Conservation (phyloP, 768 basidiomycete genomes). For the Tulasnella sp. region DNA sequence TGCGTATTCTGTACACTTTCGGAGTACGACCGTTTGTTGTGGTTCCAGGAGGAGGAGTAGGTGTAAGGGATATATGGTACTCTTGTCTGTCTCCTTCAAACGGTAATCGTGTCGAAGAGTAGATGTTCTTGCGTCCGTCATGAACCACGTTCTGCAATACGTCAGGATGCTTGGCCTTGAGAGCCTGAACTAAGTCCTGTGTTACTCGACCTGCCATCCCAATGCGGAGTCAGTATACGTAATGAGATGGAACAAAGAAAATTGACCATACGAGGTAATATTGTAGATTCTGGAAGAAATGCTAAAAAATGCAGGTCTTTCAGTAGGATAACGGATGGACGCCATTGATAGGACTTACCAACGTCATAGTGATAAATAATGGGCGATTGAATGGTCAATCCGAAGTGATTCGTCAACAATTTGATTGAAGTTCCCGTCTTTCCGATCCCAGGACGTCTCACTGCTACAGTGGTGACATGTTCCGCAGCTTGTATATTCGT, state of each 20-base stretch:
- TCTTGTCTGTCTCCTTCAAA: constrained; percentile 40
- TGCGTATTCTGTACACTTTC: constrained; percentile 51
- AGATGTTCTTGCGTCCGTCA: constrained; percentile 71
- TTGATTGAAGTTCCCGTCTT: constrained; percentile 36
- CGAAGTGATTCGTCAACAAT: constrained; percentile 51
- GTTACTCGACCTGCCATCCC: constrained; percentile 46
- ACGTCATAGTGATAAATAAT: constrained; percentile 69
- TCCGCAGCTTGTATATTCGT: no score
- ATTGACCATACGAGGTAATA: neutral
- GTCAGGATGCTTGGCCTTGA: constrained; percentile 42
- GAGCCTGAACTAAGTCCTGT: constrained; percentile 49
- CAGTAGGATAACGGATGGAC: neutral
- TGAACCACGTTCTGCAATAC: constrained; percentile 66
- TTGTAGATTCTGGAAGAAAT: neutral
- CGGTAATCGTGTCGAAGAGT: constrained; percentile 45
- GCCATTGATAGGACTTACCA: constrained; percentile 28
- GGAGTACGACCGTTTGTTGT: constrained; percentile 14
- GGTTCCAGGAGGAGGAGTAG: constrained; percentile 16
- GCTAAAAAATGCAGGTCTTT: neutral
- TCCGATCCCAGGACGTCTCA: constrained; percentile 32
- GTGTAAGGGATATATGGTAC: constrained; percentile 26
- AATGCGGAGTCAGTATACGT: constrained; percentile 50
- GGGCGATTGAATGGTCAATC: constrained; percentile 42
- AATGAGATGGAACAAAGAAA: constrained; percentile 30
- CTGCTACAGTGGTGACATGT: constrained; percentile 6